These are phyloP conservation scores for Cercospora sp. DNA, from an alignment of 2,329 filamentous ascomycete species.

Conservation along the genomic window DNA sequence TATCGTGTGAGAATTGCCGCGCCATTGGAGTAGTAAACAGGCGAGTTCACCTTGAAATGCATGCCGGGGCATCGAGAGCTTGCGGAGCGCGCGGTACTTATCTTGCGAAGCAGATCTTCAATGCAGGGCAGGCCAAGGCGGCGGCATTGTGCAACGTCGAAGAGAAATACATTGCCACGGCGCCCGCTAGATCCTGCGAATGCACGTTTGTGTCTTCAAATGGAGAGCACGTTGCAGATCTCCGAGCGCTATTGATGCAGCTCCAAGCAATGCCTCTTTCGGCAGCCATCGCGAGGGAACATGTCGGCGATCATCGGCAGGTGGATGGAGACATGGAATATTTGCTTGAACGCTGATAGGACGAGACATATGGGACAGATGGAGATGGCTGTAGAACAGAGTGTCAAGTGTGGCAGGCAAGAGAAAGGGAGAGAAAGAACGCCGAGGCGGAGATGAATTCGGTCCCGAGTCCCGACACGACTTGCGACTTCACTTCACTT, in stretches of 20 bases:
- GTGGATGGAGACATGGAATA: not conserved
- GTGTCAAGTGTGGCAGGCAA: not conserved
- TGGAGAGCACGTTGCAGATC: not conserved
- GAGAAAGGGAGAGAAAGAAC: not conserved
- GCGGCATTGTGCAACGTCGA: not conserved
- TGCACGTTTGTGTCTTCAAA: not conserved
- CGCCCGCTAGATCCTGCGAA: not conserved
- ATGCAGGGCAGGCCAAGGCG: not conserved
- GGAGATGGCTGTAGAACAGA: not conserved
- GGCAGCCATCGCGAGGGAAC: not conserved
- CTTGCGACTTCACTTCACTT: not conserved
- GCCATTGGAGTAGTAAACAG: not conserved
- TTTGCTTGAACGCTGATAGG: not conserved
- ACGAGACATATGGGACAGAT: not conserved
- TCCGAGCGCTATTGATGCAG: not conserved
- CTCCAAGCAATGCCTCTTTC: not conserved
- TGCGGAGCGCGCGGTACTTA: not conserved
- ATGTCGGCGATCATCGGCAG: not conserved
- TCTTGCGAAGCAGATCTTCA: not conserved
- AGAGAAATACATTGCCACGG: not conserved
- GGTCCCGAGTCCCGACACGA: not conserved
- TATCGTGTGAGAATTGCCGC: slow-evolving; percentile 1
- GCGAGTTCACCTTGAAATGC: not conserved
- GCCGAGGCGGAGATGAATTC: not conserved
- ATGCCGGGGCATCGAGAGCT: not conserved